Conservation (phyloP, 805 yeast genomes). For the Yarrowia sp. region DNA sequence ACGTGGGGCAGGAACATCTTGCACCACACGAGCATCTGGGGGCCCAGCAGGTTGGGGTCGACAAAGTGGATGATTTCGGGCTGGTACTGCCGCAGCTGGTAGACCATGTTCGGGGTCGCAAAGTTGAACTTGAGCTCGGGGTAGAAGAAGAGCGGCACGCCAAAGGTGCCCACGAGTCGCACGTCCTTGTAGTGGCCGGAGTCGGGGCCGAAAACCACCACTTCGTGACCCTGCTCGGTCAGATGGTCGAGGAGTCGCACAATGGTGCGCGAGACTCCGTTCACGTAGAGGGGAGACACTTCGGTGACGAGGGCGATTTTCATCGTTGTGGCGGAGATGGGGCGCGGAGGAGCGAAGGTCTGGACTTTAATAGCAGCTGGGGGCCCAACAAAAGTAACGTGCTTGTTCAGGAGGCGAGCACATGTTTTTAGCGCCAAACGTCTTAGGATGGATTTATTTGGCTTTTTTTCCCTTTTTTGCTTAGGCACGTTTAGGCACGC, state of each 20-base stretch:
- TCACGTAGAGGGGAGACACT: slow-evolving; percentile 30
- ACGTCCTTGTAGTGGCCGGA: slow-evolving; percentile 26
- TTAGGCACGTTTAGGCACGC: slow-evolving; percentile 2
- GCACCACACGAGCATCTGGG: slow-evolving; percentile 29
- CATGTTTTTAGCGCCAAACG: slow-evolving; percentile 26
- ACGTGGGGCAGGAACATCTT: slow-evolving; percentile 28
- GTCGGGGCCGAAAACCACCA: slow-evolving; percentile 30
- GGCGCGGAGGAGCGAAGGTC: slow-evolving; percentile 8
- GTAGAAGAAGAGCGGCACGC: slow-evolving; percentile 30
- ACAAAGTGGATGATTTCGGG: slow-evolving; percentile 31
- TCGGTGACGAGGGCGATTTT: slow-evolving; percentile 30
- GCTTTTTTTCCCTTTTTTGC: neutral
- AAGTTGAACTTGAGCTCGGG: slow-evolving; percentile 32
- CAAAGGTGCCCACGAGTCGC: slow-evolving; percentile 29
- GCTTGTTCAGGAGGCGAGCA: slow-evolving; percentile 26
- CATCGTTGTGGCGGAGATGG: slow-evolving; percentile 18
- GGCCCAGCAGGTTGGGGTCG: slow-evolving; percentile 31
- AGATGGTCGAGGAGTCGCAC: slow-evolving; percentile 30
- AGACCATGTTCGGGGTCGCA: slow-evolving; percentile 21
- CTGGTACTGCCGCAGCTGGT: slow-evolving; percentile 21
- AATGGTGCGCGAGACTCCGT: slow-evolving; percentile 31
- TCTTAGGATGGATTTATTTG: slow-evolving; percentile 11
- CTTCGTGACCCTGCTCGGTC: slow-evolving; percentile 27
- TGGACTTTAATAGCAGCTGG: slow-evolving; percentile 14
- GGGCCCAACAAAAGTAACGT: slow-evolving; percentile 24